phyloP scores from a whole-genome alignment of 495 filamentous ascomycete genomes.

The Astrocystis sublimbata region DNA sequence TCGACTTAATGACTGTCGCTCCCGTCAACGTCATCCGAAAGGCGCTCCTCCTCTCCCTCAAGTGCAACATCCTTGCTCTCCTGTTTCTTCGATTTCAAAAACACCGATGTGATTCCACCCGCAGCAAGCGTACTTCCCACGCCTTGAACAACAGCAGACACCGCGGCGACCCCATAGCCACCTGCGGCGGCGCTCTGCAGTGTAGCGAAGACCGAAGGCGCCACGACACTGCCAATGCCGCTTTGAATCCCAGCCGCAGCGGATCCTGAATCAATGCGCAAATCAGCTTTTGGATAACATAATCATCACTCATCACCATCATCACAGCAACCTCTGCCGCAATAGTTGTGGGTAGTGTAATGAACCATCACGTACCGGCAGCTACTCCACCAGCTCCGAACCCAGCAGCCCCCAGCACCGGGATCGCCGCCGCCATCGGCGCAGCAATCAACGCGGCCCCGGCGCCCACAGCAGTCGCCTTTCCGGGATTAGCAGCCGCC shows the following conservation, averaged over 20 bases:
- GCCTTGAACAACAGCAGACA: constrained; percentile 10
- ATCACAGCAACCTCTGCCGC: no score
- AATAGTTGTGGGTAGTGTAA: no score
- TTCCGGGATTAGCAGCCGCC: constrained; percentile 9
- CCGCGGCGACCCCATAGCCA: constrained; percentile 21
- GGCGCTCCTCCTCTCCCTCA: neutral
- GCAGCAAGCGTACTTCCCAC: neutral
- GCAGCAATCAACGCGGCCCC: constrained; percentile 4
- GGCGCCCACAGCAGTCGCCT: neutral
- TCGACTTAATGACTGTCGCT: neutral
- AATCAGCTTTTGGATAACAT: no score
- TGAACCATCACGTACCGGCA: constrained; percentile 1
- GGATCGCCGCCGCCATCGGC: constrained; percentile 6
- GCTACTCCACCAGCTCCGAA: constrained; percentile 8
- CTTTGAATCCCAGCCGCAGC: constrained; percentile 18
- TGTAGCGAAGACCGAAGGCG: constrained; percentile 15
- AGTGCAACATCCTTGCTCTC: neutral
- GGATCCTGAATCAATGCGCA: constrained; percentile 5
- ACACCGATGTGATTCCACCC: neutral
- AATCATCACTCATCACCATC: no score
- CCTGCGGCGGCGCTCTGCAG: constrained; percentile 24
- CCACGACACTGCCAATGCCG: constrained; percentile 18
- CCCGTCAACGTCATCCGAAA: neutral
- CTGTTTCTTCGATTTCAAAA: neutral
- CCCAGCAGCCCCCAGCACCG: neutral